Conservation (phyloP, 1,284 basidiomycete genomes). For the Ustilago cynodontis region DNA sequence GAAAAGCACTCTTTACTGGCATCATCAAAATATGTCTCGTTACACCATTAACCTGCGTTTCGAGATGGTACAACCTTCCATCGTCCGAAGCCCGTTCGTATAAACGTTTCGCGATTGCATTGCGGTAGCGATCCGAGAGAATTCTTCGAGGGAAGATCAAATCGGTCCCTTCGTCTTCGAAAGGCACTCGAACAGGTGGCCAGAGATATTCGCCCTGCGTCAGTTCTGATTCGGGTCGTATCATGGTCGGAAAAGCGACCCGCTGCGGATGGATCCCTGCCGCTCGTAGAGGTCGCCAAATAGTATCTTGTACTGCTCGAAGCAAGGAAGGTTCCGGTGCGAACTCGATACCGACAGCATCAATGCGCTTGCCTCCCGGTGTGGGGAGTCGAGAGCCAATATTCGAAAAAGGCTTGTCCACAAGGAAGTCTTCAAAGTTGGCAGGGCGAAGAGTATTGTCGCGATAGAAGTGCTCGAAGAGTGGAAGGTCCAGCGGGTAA, state of each 20-base stretch:
- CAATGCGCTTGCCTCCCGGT: background rate
- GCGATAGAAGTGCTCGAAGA: constrained; percentile 7
- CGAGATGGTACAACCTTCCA: background rate
- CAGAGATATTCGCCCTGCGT: constrained; percentile 23
- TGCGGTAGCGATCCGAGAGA: background rate
- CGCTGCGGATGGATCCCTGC: background rate
- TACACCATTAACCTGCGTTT: background rate
- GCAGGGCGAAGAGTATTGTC: background rate
- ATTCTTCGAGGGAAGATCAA: background rate
- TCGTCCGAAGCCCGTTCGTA: too few species aligned
- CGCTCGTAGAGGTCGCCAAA: background rate
- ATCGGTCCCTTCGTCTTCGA: background rate
- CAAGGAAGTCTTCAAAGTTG: constrained; percentile 3
- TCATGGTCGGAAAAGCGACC: background rate
- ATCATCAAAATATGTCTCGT: constrained; percentile 7
- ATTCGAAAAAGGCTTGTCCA: background rate
- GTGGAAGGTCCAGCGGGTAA: constrained; percentile 5
- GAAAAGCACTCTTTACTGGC: background rate
- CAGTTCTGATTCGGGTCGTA: background rate
- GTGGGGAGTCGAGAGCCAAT: background rate
- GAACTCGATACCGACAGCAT: background rate
- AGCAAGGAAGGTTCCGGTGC: constrained; percentile 3
- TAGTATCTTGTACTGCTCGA: background rate
- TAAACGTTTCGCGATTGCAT: background rate
- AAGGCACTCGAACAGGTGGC: constrained; percentile 7